Evolutionary conservation across 1,284 basidiomycete species (phyloP).

Genomic region (Rhodofomes roseus): DNA sequence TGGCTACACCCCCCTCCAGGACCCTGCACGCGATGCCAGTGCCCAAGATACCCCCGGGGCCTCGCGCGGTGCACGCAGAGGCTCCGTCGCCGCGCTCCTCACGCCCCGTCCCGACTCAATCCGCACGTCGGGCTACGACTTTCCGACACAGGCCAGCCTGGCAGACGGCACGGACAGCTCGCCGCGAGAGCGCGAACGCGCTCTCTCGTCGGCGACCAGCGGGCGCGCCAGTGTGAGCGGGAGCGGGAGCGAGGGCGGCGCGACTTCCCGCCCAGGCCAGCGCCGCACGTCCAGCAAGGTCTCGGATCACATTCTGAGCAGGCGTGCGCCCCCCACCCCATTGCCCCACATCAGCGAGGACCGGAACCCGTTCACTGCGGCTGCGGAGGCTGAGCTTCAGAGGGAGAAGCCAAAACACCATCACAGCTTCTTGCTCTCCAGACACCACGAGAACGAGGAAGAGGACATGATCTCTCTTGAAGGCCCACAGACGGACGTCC

Average conservation of each 20-base stretch:
- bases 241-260: neutral
- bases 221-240: neutral
- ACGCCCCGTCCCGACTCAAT: neutral
- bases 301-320: slow-evolving; percentile 24
- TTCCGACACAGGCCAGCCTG: neutral
- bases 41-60: neutral
- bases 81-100: neutral
- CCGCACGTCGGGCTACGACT: neutral
- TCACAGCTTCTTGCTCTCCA: neutral
- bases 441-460: slow-evolving; percentile 6
- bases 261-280: neutral
- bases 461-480: slow-evolving; percentile 22
- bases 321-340: slow-evolving; percentile 2
- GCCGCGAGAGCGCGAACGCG: slow-evolving; percentile 14
- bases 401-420: neutral
- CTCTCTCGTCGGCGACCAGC: slow-evolving; percentile 12
- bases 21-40: slow-evolving; percentile 10
- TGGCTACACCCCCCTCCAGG: slow-evolving; percentile 40
- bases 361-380: slow-evolving; percentile 1
- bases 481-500: slow-evolving; percentile 31
- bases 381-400: neutral
- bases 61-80: neutral
- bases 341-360: slow-evolving; percentile 2
- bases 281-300: slow-evolving; percentile 23
- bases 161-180: neutral